A percentile compares a stretch with the other conserved stretches of the same genome.
phyloP scores from a whole-genome alignment of 495 filamentous ascomycete genomes.

The Symbiotaphrina buchneri region DNA sequence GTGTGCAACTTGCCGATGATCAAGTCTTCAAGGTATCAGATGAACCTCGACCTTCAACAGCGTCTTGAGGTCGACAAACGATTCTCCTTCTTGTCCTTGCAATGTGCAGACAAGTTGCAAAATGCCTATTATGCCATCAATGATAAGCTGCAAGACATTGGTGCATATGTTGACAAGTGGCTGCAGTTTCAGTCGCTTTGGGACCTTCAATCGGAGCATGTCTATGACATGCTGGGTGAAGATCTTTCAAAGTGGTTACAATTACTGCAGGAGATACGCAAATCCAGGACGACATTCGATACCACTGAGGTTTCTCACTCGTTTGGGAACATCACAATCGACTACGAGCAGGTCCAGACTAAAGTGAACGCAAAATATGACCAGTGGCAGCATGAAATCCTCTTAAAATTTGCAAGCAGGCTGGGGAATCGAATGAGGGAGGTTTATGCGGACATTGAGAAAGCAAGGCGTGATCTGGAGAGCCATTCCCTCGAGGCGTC shows the following conservation, averaged over 20 bases:
- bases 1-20: constrained; percentile 83
- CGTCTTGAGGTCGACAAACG: constrained; percentile 37
- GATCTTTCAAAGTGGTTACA: constrained; percentile 84
- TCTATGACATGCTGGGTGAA: constrained; percentile 79
- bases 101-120: constrained; percentile 53
- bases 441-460: constrained; percentile 69
- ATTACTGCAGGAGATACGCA: constrained; percentile 82
- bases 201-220: constrained; percentile 89
- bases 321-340: constrained; percentile 83
- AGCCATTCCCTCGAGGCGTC: constrained; percentile 74
- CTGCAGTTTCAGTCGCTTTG: constrained; percentile 95
- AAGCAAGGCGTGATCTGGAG: constrained; percentile 71
- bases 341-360: constrained; percentile 94
- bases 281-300: constrained; percentile 83
- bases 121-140: constrained; percentile 66
- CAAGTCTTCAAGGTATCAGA: constrained; percentile 84
- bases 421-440: constrained; percentile 83
- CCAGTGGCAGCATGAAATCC: constrained; percentile 96
- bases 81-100: constrained; percentile 70
- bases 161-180: constrained; percentile 85
- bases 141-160: constrained; percentile 48
- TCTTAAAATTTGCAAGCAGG: constrained; percentile 72
- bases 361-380: constrained; percentile 98
- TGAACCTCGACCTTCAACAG: constrained; percentile 44
- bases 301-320: constrained; percentile 76